phyloP scores from a whole-genome alignment of 768 basidiomycete genomes.

The Tricholoma sp. region DNA sequence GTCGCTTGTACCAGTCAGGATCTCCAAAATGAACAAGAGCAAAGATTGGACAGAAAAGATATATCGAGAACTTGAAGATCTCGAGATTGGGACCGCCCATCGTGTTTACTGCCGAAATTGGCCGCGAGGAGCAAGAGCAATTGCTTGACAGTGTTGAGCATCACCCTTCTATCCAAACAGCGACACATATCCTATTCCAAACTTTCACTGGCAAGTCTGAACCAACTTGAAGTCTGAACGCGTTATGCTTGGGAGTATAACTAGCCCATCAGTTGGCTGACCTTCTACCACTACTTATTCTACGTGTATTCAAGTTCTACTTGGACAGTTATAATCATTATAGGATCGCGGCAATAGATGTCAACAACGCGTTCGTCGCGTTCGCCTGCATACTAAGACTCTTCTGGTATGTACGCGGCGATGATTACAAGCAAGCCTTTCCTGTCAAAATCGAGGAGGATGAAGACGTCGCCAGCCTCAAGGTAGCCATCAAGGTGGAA shows the following conservation, averaged over 20 bases:
- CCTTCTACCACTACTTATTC: background rate
- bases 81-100: constrained; percentile 67
- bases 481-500: background rate
- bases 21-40: constrained; percentile 85
- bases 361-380: too few species aligned
- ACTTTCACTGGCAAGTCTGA: too few species aligned
- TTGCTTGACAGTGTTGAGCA: background rate
- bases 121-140: background rate
- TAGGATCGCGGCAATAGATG: too few species aligned
- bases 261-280: too few species aligned
- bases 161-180: background rate
- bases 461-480: background rate
- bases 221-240: too few species aligned
- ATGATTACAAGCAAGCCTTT: background rate
- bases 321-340: too few species aligned
- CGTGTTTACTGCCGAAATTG: background rate
- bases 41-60: constrained; percentile 79
- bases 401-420: background rate
- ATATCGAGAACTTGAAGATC: constrained; percentile 85
- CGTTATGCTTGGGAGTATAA: too few species aligned
- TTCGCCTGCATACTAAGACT: background rate
- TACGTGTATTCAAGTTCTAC: background rate
- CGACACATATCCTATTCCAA: background rate
- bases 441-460: background rate
- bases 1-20: constrained; percentile 76